Percentiles rank a stretch among this genome's conserved stretches.
Conservation (phyloP, 768 basidiomycete genomes). For the Inosperma sp. region DNA sequence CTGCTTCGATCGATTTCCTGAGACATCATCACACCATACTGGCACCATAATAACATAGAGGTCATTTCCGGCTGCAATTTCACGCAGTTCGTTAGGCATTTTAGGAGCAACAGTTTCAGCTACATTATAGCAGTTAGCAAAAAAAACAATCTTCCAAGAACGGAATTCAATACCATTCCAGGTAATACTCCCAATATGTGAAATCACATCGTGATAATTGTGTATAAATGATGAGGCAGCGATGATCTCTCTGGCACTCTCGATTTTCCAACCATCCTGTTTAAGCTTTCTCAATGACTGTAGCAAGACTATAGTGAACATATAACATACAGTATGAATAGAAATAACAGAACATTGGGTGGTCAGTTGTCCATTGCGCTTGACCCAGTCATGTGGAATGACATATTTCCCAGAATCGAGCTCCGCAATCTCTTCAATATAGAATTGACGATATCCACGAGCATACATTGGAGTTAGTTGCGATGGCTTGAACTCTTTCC, state of each 20-base stretch:
- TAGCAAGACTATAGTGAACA: not conserved
- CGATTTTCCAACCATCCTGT: not conserved
- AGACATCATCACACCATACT: constrained; percentile 18
- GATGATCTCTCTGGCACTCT: not conserved
- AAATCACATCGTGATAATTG: not conserved
- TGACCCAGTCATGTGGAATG: constrained; percentile 10
- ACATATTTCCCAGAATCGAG: constrained; percentile 2
- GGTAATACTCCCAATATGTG: not conserved
- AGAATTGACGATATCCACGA: constrained; percentile 2
- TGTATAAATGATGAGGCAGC: not conserved
- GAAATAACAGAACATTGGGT: not conserved
- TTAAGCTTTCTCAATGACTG: not conserved
- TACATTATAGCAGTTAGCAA: not conserved
- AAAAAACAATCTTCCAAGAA: not conserved
- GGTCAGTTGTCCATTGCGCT: constrained; percentile 1
- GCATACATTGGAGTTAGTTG: constrained; percentile 15
- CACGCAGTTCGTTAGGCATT: constrained; percentile 16
- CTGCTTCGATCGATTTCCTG: constrained; percentile 22
- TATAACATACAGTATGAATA: not conserved
- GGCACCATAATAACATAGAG: constrained; percentile 9
- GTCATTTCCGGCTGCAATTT: constrained; percentile 8
- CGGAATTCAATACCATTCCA: not conserved
- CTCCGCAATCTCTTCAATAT: constrained; percentile 11
- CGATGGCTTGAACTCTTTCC: constrained; percentile 13
- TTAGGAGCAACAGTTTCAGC: not conserved